phyloP scores from a whole-genome alignment of 2,329 filamentous ascomycete species.

The Calonectria montana region DNA sequence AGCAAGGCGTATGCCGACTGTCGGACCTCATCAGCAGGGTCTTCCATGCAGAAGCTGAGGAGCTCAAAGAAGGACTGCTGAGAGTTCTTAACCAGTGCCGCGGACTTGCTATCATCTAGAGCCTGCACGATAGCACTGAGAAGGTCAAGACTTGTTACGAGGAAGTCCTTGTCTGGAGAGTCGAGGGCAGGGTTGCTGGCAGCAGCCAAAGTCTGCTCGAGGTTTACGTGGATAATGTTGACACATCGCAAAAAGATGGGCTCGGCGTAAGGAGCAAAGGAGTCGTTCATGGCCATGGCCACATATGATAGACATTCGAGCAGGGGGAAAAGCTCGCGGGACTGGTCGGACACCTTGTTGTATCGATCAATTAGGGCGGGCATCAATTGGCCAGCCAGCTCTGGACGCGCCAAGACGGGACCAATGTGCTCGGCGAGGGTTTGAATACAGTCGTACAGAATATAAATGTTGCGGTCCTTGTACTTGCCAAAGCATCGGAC shows the following conservation, averaged over 20 bases:
- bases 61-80: slow-evolving; percentile 91
- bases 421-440: slow-evolving; percentile 94
- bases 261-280: slow-evolving; percentile 86
- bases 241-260: slow-evolving; percentile 91
- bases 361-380: slow-evolving; percentile 90
- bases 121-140: slow-evolving; percentile 94
- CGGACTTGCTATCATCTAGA: slow-evolving; percentile 77
- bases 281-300: slow-evolving; percentile 82
- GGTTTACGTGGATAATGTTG: slow-evolving; percentile 89
- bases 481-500: slow-evolving; percentile 93
- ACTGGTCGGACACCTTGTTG: slow-evolving; percentile 87
- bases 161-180: slow-evolving; percentile 93
- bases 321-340: slow-evolving; percentile 91
- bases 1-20: slow-evolving; percentile 96
- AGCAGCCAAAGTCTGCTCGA: slow-evolving; percentile 82
- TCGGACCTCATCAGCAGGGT: slow-evolving; percentile 89
- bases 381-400: slow-evolving; percentile 90
- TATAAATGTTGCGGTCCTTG: slow-evolving; percentile 99
- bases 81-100: slow-evolving; percentile 79
- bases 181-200: slow-evolving; percentile 77
- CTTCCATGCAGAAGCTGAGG: slow-evolving; percentile 91
- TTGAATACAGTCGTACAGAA: slow-evolving; percentile 98
- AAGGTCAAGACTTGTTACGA: slow-evolving; percentile 94
- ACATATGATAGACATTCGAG: slow-evolving; percentile 98
- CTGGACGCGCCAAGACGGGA: slow-evolving; percentile 80